These are phyloP conservation scores for Xylariomycetidae sp. DNA, from an alignment of 2,329 filamentous ascomycete species.

Conservation along the genomic window DNA sequence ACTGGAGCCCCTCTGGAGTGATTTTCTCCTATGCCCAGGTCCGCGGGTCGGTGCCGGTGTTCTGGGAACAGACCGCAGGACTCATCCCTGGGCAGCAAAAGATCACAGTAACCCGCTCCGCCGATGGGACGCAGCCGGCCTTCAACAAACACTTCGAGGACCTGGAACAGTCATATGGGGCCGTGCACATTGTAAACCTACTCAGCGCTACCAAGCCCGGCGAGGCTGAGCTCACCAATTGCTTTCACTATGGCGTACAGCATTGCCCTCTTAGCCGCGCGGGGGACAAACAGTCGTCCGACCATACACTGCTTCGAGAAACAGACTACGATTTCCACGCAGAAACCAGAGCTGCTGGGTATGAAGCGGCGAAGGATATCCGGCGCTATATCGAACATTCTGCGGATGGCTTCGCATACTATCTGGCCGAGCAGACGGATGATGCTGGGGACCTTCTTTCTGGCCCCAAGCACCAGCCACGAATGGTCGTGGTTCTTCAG, in stretches of 20 bases:
- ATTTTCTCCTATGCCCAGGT: conserved; percentile 93
- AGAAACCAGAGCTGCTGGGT: conserved; percentile 82
- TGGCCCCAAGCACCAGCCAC: conserved; percentile 30
- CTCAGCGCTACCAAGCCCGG: conserved; percentile 84
- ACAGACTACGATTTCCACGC: conserved; percentile 97
- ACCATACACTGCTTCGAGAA: conserved; percentile 69
- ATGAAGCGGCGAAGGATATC: conserved; percentile 85
- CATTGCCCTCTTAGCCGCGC: conserved; percentile 65
- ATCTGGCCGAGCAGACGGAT: conserved; percentile 67
- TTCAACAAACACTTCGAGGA: conserved; percentile 93
- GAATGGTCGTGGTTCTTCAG: conserved; percentile 68
- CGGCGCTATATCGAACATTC: conserved; percentile 70
- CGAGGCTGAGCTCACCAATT: conserved; percentile 74
- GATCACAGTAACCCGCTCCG: conserved; percentile 81
- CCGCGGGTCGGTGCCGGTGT: conserved; percentile 87
- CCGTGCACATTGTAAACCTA: conserved; percentile 87
- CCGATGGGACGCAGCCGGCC: conserved; percentile 85
- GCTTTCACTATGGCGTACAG: conserved; percentile 72
- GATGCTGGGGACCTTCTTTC: conserved; percentile 38
- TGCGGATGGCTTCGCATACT: conserved; percentile 87
- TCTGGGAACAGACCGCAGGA: conserved; percentile 92
- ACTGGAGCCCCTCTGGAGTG: conserved; percentile 71
- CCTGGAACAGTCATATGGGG: conserved; percentile 81
- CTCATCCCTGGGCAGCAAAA: conserved; percentile 90
- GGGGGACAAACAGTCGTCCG: conserved; percentile 49